A percentile compares a stretch with the other conserved stretches of the same genome.
phyloP scores from a whole-genome alignment of 371 early-diverging fungal species.

The Rhizopus arrhizus region DNA sequence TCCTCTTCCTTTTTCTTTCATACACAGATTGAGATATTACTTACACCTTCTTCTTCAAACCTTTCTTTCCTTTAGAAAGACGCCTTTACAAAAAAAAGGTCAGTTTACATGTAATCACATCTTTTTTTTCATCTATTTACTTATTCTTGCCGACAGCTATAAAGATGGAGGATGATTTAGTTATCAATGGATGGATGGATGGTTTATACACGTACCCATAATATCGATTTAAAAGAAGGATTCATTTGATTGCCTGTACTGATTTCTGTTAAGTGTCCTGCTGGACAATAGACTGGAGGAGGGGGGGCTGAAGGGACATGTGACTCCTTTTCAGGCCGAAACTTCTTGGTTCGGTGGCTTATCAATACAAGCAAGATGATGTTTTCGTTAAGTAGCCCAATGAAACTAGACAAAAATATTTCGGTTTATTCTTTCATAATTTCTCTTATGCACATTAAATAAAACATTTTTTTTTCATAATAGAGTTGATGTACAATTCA shows the following conservation, averaged over 20 bases:
- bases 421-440: too few relatives aligned
- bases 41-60: slow-evolving; percentile 96
- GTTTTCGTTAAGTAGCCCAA: neutral
- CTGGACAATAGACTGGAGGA: neutral
- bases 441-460: too few relatives aligned
- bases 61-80: slow-evolving; percentile 95
- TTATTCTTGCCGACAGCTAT: slow-evolving; percentile 43
- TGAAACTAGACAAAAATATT: neutral
- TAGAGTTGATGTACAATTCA: too few relatives aligned
- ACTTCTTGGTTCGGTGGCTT: neutral
- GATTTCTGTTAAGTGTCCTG: slow-evolving; percentile 6
- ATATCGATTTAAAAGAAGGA: slow-evolving; percentile 43
- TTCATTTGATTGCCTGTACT: slow-evolving; percentile 14
- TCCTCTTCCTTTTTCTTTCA: too few relatives aligned
- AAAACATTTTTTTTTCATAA: too few relatives aligned
- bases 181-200: slow-evolving; percentile 29
- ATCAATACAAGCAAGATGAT: too few relatives aligned
- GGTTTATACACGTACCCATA: slow-evolving; percentile 35
- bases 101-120: neutral
- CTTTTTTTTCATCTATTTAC: slow-evolving; percentile 12
- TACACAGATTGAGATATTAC: slow-evolving; percentile 33
- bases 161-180: slow-evolving; percentile 4
- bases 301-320: neutral
- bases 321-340: slow-evolving; percentile 3
- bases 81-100: slow-evolving; percentile 42